Evolutionary conservation across 1,284 basidiomycete genomes (phyloP).

Genomic region (Lignosus rhinocerotis): DNA sequence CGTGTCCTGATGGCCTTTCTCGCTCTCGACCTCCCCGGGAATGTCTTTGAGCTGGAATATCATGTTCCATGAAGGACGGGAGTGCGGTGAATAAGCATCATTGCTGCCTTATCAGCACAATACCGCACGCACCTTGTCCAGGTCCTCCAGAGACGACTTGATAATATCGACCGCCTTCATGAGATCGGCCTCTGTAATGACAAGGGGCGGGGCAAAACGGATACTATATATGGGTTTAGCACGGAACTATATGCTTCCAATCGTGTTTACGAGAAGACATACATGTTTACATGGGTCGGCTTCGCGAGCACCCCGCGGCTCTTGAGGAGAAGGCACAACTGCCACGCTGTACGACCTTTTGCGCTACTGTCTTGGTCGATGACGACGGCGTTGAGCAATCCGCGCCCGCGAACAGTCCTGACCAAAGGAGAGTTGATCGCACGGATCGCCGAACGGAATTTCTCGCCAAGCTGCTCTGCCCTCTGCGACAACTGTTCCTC

Average conservation of each 20-base stretch:
- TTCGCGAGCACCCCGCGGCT: conserved; percentile 90
- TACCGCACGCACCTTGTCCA: conserved; percentile 69
- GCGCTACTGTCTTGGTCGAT: conserved; percentile 83
- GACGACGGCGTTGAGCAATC: conserved; percentile 92
- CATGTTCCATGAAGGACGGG: not conserved
- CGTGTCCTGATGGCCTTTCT: conserved; percentile 53
- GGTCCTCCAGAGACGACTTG: conserved; percentile 73
- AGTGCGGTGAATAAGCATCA: conserved; percentile 7
- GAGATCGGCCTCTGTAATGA: conserved; percentile 87
- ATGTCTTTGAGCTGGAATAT: conserved; percentile 61
- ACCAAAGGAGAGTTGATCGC: conserved; percentile 73
- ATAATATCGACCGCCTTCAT: conserved; percentile 78
- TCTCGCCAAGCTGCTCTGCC: conserved; percentile 77
- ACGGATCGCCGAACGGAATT: conserved; percentile 73
- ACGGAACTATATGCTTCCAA: not conserved
- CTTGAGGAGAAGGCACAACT: conserved; percentile 93
- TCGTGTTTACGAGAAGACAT: conserved; percentile 2
- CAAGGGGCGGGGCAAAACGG: conserved; percentile 93
- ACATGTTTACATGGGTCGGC: conserved; percentile 96
- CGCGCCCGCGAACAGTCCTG: conserved; percentile 78
- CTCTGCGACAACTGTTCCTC: conserved; percentile 85
- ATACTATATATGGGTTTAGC: conserved; percentile 53
- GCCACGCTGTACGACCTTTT: conserved; percentile 89
- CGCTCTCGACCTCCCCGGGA: conserved; percentile 65
- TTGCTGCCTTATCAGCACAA: not conserved